Conservation (phyloP, 2,329 filamentous ascomycete genomes). For the Didymella segeticola region DNA sequence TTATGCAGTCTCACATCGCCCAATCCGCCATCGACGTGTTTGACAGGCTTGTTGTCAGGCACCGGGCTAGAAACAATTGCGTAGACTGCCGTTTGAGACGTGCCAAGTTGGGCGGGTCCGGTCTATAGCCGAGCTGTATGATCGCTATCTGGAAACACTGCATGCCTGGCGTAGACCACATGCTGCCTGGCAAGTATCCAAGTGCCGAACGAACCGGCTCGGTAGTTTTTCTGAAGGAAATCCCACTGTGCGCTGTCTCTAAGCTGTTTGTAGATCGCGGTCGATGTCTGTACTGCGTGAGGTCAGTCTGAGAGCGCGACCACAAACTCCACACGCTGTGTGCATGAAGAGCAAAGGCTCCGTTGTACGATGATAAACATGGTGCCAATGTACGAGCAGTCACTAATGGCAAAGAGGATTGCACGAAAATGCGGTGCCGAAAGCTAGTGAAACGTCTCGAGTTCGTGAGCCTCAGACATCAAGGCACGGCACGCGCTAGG, state of each 20-base stretch:
- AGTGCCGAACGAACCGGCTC: constrained; percentile 13
- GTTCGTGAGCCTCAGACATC: constrained; percentile 10
- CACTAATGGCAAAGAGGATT: constrained; percentile 2
- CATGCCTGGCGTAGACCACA: constrained; percentile 23
- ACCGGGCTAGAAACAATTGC: constrained; percentile 17
- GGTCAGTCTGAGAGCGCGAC: neutral
- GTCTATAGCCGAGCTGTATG: constrained; percentile 26
- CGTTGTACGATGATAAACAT: neutral
- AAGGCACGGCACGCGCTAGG: constrained; percentile 4
- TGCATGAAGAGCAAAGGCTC: neutral
- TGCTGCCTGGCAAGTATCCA: constrained; percentile 10
- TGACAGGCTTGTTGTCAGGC: constrained; percentile 25
- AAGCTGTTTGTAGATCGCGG: neutral
- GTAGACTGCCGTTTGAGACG: constrained; percentile 33
- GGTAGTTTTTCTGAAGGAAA: neutral
- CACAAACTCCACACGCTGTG: neutral
- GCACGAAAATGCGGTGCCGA: constrained; percentile 5
- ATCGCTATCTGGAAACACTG: constrained; percentile 38
- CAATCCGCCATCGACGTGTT: constrained; percentile 13
- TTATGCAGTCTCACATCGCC: constrained; percentile 24
- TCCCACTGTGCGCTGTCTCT: neutral
- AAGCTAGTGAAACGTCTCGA: constrained; percentile 13
- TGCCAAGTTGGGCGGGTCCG: constrained; percentile 28
- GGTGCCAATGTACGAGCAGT: neutral
- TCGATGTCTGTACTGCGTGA: neutral